These are phyloP conservation scores for Tolypocladium endophyticum DNA, from an alignment of 2,329 filamentous ascomycete species.

Conservation along the genomic window DNA sequence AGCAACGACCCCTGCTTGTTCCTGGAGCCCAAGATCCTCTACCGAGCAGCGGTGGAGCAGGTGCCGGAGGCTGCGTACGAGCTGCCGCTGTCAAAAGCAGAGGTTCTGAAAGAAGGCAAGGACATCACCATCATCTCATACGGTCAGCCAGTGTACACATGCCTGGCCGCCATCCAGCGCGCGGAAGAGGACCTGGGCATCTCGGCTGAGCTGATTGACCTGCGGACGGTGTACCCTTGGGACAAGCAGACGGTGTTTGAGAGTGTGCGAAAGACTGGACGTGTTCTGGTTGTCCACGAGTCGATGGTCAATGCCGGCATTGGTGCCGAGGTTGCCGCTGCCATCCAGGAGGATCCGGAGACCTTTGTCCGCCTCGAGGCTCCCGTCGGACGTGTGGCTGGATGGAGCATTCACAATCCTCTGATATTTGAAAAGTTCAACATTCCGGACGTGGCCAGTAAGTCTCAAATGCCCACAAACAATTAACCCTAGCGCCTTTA, in stretches of 20 bases:
- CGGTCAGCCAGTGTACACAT: slow-evolving; percentile 80
- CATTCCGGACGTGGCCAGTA: slow-evolving; percentile 77
- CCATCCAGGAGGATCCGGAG: slow-evolving; percentile 65
- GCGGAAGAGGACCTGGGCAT: slow-evolving; percentile 66
- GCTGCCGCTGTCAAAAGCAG: slow-evolving; percentile 78
- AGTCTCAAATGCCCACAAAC: slow-evolving; percentile 29
- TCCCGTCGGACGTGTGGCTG: slow-evolving; percentile 72
- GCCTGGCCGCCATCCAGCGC: slow-evolving; percentile 63
- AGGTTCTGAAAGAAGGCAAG: slow-evolving; percentile 68
- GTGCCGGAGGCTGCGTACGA: slow-evolving; percentile 73
- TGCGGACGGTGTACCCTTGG: slow-evolving; percentile 87
- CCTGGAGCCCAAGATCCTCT: slow-evolving; percentile 89
- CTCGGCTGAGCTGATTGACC: slow-evolving; percentile 74
- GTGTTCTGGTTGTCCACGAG: slow-evolving; percentile 84
- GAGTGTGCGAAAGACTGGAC: slow-evolving; percentile 78
- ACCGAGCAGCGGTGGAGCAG: slow-evolving; percentile 84
- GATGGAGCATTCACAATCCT: slow-evolving; percentile 81
- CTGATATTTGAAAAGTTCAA: slow-evolving; percentile 72
- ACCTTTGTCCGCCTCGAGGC: slow-evolving; percentile 79
- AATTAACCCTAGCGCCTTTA: background rate
- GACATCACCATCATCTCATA: slow-evolving; percentile 82
- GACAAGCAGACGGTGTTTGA: slow-evolving; percentile 70
- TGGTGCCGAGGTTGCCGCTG: slow-evolving; percentile 79
- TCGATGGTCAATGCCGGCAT: slow-evolving; percentile 85
- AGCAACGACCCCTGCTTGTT: slow-evolving; percentile 83